Evolutionary conservation across 2,329 filamentous ascomycete species (phyloP).

Genomic region (Phyllosticta citribraziliensis): DNA sequence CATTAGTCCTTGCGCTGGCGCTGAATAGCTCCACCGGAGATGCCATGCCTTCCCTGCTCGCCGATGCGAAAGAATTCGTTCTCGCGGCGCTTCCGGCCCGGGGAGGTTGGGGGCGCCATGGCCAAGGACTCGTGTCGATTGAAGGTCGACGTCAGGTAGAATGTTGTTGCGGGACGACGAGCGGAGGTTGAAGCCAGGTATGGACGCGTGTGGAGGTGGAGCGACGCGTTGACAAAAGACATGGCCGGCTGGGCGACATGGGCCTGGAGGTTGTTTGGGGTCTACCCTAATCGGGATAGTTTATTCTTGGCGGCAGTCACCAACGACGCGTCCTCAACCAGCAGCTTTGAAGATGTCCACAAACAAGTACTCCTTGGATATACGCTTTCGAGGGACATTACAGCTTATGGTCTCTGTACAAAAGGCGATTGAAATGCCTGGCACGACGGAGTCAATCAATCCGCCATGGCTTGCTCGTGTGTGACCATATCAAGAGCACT

Average conservation of each 20-base stretch:
- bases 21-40: slow-evolving; percentile 2
- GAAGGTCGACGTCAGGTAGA: background rate
- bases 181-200: background rate
- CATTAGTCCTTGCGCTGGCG: background rate
- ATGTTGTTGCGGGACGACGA: background rate
- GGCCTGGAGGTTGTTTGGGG: background rate
- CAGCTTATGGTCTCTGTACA: too few species aligned
- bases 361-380: too few species aligned
- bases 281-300: background rate
- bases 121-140: background rate
- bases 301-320: background rate
- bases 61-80: slow-evolving; percentile 32
- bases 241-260: background rate
- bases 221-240: background rate
- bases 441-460: too few species aligned
- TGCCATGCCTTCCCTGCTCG: slow-evolving; percentile 27
- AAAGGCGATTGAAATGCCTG: too few species aligned
- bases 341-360: background rate
- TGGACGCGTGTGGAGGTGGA: background rate
- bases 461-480: too few species aligned
- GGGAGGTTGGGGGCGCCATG: slow-evolving; percentile 24
- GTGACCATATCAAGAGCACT: too few species aligned
- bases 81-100: slow-evolving; percentile 28
- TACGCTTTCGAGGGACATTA: too few species aligned
- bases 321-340: background rate